A percentile compares a stretch with the other conserved stretches of the same genome.
phyloP scores from a whole-genome alignment of 1,284 basidiomycete genomes.

The Hortiboletus rubellus region DNA sequence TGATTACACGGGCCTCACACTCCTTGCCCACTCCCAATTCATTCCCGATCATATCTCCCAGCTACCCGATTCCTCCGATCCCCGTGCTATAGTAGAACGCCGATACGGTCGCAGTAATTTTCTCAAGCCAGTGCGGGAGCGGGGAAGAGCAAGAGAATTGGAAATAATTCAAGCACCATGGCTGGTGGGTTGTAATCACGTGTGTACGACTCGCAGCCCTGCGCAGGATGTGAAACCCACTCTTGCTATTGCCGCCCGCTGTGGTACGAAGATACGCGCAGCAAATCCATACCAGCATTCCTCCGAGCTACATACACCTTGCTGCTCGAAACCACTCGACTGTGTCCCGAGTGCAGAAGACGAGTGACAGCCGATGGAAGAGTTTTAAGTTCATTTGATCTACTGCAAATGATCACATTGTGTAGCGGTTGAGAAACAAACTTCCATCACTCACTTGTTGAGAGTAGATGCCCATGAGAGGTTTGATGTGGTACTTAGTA shows the following conservation, averaged over 20 bases:
- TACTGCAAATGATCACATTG: not conserved
- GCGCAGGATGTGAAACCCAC: constrained; percentile 63
- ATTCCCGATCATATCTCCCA: constrained; percentile 64
- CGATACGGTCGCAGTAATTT: constrained; percentile 63
- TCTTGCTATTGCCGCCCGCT: constrained; percentile 68
- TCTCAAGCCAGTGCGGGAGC: constrained; percentile 53
- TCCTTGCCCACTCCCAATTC: constrained; percentile 60
- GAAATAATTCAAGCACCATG: constrained; percentile 60
- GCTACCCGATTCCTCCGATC: constrained; percentile 50
- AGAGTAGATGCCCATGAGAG: not conserved
- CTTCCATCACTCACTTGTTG: not conserved
- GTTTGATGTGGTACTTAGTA: not conserved
- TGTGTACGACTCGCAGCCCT: constrained; percentile 57
- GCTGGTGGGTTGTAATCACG: constrained; percentile 72
- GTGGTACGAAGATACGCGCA: constrained; percentile 53
- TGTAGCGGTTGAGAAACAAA: not conserved
- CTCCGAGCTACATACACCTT: constrained; percentile 51
- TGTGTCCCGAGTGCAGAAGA: constrained; percentile 41
- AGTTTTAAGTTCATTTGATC: constrained; percentile 36
- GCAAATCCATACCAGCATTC: constrained; percentile 71
- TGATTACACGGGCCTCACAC: constrained; percentile 62
- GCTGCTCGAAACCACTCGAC: constrained; percentile 71
- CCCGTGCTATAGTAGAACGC: constrained; percentile 58
- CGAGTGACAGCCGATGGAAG: constrained; percentile 56
- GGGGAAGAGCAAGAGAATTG: constrained; percentile 68